Evolutionary conservation across 1,284 basidiomycete species (phyloP).

Genomic region (Fistulinella cinereoalba): DNA sequence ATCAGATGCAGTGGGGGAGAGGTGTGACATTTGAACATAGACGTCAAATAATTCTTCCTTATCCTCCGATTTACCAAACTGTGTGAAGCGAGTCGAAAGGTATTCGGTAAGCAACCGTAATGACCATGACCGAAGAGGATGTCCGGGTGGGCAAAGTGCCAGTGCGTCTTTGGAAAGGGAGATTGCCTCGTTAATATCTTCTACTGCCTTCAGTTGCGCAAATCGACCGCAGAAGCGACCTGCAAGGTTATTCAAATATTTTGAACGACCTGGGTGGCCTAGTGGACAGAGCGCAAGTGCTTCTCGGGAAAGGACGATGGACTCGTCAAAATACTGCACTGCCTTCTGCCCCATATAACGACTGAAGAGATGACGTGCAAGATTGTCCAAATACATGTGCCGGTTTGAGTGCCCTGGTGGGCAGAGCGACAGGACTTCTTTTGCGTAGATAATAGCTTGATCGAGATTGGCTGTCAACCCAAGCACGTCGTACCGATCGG

Average conservation of each 20-base stretch:
- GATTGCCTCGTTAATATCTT: background rate
- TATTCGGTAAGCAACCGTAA: background rate
- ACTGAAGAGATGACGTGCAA: too few relatives aligned
- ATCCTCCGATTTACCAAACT: background rate
- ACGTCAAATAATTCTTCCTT: background rate
- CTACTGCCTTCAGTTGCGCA: background rate
- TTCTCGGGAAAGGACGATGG: background rate
- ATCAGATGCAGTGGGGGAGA: background rate
- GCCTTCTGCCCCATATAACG: background rate
- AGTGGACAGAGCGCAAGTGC: background rate
- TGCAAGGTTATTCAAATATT: background rate
- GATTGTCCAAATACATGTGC: too few relatives aligned
- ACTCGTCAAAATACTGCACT: background rate
- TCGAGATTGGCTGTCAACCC: too few relatives aligned
- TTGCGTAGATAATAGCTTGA: too few relatives aligned
- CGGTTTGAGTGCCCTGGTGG: too few relatives aligned
- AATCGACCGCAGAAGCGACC: background rate
- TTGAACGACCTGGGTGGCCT: background rate
- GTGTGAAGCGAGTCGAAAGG: background rate
- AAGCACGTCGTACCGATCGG: too few relatives aligned
- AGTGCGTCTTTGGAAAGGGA: background rate
- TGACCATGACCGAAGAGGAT: background rate
- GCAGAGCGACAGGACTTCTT: too few relatives aligned
- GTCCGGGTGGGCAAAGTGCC: background rate
- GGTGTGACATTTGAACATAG: background rate